Percentiles rank a stretch among this genome's conserved stretches.
Conservation (phyloP, 169 alveolate species). For the Besnoitia besnoiti region DNA sequence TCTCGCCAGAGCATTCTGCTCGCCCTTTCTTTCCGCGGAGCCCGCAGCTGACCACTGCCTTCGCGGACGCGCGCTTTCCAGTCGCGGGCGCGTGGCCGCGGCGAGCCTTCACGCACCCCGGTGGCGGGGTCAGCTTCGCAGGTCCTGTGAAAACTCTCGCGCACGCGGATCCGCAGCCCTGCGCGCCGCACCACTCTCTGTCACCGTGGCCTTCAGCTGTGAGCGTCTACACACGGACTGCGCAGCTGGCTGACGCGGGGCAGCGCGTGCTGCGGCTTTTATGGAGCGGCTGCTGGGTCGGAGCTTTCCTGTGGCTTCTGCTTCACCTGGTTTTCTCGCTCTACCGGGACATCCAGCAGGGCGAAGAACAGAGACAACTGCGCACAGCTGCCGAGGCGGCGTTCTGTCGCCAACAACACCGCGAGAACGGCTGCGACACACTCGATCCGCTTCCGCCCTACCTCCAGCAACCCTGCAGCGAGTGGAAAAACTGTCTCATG, state of each 20-base stretch:
- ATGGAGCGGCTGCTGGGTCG: neutral
- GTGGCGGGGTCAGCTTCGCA: too few relatives aligned
- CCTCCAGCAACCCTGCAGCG: constrained; percentile 41
- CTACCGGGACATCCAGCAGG: constrained; percentile 7
- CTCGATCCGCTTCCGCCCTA: constrained; percentile 63
- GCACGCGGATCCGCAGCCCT: too few relatives aligned
- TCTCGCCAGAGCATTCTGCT: neutral
- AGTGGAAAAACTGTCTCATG: constrained; percentile 55
- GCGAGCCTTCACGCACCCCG: too few relatives aligned
- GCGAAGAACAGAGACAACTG: constrained; percentile 47
- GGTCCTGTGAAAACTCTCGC: too few relatives aligned
- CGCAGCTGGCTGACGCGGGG: constrained; percentile 18
- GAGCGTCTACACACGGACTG: neutral
- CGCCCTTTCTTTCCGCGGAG: neutral
- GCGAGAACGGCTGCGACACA: constrained; percentile 58
- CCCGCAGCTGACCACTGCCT: neutral
- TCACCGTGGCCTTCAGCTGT: neutral
- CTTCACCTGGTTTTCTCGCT: constrained; percentile 17
- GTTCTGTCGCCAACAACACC: constrained; percentile 43
- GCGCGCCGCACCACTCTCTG: neutral
- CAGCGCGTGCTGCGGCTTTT: constrained; percentile 22
- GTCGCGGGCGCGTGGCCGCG: neutral
- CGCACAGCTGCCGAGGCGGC: constrained; percentile 57
- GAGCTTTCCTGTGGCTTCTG: neutral
- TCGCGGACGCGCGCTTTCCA: neutral